Base-by-base conservation (phyloP, 192 early-diverging fungal genomes). In the Ramicandelaber brevisporus region DNA sequence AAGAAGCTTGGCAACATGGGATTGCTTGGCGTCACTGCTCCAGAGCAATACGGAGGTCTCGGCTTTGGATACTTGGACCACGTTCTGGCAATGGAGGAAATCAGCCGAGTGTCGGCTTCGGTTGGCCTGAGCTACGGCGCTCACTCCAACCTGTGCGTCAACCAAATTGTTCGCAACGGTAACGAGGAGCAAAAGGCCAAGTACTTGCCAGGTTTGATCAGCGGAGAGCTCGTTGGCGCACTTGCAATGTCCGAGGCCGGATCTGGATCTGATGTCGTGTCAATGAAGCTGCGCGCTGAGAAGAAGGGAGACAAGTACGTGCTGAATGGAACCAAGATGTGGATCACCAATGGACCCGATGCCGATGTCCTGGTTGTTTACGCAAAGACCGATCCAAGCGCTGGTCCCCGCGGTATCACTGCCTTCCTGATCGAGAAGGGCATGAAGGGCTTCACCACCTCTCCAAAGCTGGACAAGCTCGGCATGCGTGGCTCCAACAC, bases 401-500 rank as follows among this genome's bases (percentile, higher is more conserved):
- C 73, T n/a, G 78, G 78, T 3, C 68, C 81, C 16, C 67, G 65
- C 33, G 78, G 80, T 19, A 87, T 93, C 44, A 93, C 88, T 9
- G 84, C 84, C n/a, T 93, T 93, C 50, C 50, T 93, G 12, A 48
- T 93, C 16, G 88, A 93, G 38, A 79, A 74, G 61, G 57, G 63
- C 0, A 73, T 89, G 40, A 63, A 70, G 30, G 84, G 84, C 0
- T 87, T 95, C 57, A 68, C 64, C 18, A 71, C 57, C 5, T 68
- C 68, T 10, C 75, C 73, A 31, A 95, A 95, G 44, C 57, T 89
- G 8, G 84, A 95, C 55, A 95, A 95, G 46, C 44, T 89, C 23
- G 88, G 88, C 11, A 95, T 95, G 84, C 69, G 88, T 29, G 88
- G 84, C 7, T 84, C 77, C 27, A 89, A 87, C 47, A 95, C 88